Base-by-base conservation (phyloP, 2,329 filamentous ascomycete genomes). In the Fusarium sp. region DNA sequence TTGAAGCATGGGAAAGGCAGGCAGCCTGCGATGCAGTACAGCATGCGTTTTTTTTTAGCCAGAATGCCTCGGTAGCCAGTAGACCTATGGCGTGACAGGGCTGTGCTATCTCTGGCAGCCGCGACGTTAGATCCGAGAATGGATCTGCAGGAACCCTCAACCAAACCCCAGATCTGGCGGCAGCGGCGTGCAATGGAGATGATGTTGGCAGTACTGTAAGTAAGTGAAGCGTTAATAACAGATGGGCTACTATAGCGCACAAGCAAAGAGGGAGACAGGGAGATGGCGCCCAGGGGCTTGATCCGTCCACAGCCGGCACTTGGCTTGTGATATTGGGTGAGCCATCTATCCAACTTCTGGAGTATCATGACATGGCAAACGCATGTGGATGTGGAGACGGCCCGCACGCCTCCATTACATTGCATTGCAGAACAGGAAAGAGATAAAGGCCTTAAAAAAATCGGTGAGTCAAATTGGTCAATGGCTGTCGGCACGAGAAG, bases 71-170 rank as follows among this genome's bases (percentile, higher is more conserved):
- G 29, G 25, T 25, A 31, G 13, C 21, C 25, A 50, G 21, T 46
- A 21, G 18, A 46, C n/a, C 50, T 35, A 67, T 53, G 40, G 31
- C 47, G 46, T 29, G 46, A n/a, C 45, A 48, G 45, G 58, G 51
- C 47, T 51, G 58, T 67, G 48, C 45, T 55, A 41, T 65, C 39
- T 52, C 36, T 45, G 33, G 20, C n/a, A 33, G 20, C 33, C 36
- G 41, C 33, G 20, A 62, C 49, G 65, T 59, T 71, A 58, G 65
- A 71, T 64, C 67, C 61, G 60, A 68, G 45, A 33, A 35, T 43
- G 52, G 58, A 66, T 71, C 68, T 72, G 70, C 70, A 72, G 70
- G 70, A 72, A 72, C 70, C 66, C 66, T 67, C 64, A 36, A 41
- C 42, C 58, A 54, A 67, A 67, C 63, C 63, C 64, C 66, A 72